These are phyloP conservation scores for Pulveroboletus sp. DNA, from an alignment of 768 basidiomycete species.

Conservation along the genomic window DNA sequence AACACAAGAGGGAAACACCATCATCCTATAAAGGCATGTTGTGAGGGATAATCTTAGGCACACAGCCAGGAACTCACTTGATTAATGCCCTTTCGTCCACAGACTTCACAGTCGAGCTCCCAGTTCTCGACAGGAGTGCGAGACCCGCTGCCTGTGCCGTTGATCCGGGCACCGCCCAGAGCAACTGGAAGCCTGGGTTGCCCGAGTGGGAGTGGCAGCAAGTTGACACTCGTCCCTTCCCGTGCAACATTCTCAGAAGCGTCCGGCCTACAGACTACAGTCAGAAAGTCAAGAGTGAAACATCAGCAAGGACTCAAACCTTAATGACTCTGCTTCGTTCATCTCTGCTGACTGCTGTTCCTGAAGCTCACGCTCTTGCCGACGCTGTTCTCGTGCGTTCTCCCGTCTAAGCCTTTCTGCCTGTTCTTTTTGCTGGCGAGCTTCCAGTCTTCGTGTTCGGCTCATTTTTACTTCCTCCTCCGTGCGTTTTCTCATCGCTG, in stretches of 20 bases:
- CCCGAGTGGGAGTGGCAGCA: slow-evolving; percentile 4
- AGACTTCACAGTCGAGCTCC: slow-evolving; percentile 89
- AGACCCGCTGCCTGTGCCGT: slow-evolving; percentile 40
- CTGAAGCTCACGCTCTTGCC: slow-evolving; percentile 32
- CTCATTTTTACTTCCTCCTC: slow-evolving; percentile 69
- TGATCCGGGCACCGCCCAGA: slow-evolving; percentile 7
- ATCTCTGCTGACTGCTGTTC: slow-evolving; percentile 22
- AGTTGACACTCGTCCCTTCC: neutral
- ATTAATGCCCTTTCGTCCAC: slow-evolving; percentile 67
- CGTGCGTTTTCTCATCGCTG: slow-evolving; percentile 52
- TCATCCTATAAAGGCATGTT: slow-evolving; percentile 56
- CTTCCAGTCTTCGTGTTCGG: slow-evolving; percentile 57
- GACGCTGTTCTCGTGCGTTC: slow-evolving; percentile 51
- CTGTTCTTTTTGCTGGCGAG: slow-evolving; percentile 54
- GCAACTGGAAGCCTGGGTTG: neutral
- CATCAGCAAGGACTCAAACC: slow-evolving; percentile 9
- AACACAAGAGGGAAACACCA: slow-evolving; percentile 73
- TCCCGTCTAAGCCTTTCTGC: slow-evolving; percentile 52
- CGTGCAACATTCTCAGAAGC: neutral
- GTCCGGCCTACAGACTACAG: slow-evolving; percentile 10
- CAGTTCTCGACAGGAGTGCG: slow-evolving; percentile 65
- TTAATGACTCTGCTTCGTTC: slow-evolving; percentile 4
- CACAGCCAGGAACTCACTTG: slow-evolving; percentile 44
- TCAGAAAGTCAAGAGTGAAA: slow-evolving; percentile 14
- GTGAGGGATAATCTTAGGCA: slow-evolving; percentile 1